A percentile compares a stretch with the other conserved stretches of the same genome.
These are phyloP conservation scores for Mycosarcoma mackinlayi DNA, from an alignment of 1,284 basidiomycete species.

Conservation along the genomic window DNA sequence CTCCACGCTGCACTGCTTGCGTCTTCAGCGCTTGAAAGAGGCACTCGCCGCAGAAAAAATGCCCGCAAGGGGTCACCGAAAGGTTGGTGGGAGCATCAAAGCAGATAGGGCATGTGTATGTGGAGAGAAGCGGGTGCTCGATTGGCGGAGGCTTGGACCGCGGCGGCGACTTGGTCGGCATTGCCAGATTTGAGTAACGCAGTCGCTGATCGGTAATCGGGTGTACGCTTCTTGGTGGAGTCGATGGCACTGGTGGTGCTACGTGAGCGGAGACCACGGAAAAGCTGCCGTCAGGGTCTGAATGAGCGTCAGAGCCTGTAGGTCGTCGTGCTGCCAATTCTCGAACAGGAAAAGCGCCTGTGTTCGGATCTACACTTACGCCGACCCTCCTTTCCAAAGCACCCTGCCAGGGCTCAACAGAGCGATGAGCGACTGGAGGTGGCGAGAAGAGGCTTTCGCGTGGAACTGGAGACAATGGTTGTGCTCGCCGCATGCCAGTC, in stretches of 20 bases:
- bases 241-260: slow-evolving; percentile 4
- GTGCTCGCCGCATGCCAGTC: slow-evolving; percentile 15
- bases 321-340: slow-evolving; percentile 36
- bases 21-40: slow-evolving; percentile 58
- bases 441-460: slow-evolving; percentile 29
- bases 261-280: slow-evolving; percentile 16
- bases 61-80: slow-evolving; percentile 58
- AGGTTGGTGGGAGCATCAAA: slow-evolving; percentile 54
- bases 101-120: slow-evolving; percentile 62
- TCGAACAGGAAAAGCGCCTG: slow-evolving; percentile 33
- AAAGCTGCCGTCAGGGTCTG: slow-evolving; percentile 27
- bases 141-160: slow-evolving; percentile 47
- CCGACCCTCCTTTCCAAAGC: slow-evolving; percentile 14
- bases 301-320: slow-evolving; percentile 1
- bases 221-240: slow-evolving; percentile 19
- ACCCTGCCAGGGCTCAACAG: slow-evolving; percentile 25
- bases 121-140: slow-evolving; percentile 50
- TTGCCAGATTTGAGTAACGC: slow-evolving; percentile 21
- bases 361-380: slow-evolving; percentile 28
- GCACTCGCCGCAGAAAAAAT: slow-evolving; percentile 63
- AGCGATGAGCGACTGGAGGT: slow-evolving; percentile 6
- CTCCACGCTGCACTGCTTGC: slow-evolving; percentile 43
- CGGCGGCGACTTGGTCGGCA: slow-evolving; percentile 42
- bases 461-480: background rate
- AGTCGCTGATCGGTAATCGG: slow-evolving; percentile 46